Base-by-base conservation (phyloP, 345 rosid species). In the Nephelium lappaceum region DNA sequence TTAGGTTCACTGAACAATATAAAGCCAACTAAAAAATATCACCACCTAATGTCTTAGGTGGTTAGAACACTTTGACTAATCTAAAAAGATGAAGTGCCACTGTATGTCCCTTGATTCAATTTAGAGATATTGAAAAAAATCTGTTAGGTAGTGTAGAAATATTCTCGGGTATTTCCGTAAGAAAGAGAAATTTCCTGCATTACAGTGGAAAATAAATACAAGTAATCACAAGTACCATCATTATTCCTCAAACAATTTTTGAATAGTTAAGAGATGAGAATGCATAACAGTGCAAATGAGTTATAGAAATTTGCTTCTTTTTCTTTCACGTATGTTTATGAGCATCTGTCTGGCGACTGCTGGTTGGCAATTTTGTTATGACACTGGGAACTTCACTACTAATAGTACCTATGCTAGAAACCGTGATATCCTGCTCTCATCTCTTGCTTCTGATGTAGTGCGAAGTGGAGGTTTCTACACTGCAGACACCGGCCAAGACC, bases 391-490 rank as follows among this genome's bases (percentile, higher is more conserved):
- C 70, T 86, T 78, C 73, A 75, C 61, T 5, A 23, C 62, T 8
- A 79, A 83, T 16, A 19, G 67, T 31, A 39, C 80, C 7, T 83
- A 71, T 72, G 63, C 79, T 11, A 42, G 55, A 72, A 83, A 81
- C 74, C 85, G 75, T 47, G 43, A 78, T 11, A 8, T 0, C 47
- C 11, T 79, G 15, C 72, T 81, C 8, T 77, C 86, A 12, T 73
- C 81, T 72, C 80, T 85, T 77, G 8, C 51, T 45, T 45, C 51
- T 45, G 6, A 45, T 8, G 51, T 45, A 45, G 4, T 12, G 4
- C 5, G 25, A 58, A 66, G 43, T 3, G 88, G 84, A 0, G 83
- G 81, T 61, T 85, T 78, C 67, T 83, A 78, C 73, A 81, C 72
- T 60, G 11, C 80, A 19, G 66, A 85, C 1, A 19, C 39, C 0